Evolutionary conservation across 805 yeast species (phyloP).

Genomic region (Blastobotrys peoriensis): DNA sequence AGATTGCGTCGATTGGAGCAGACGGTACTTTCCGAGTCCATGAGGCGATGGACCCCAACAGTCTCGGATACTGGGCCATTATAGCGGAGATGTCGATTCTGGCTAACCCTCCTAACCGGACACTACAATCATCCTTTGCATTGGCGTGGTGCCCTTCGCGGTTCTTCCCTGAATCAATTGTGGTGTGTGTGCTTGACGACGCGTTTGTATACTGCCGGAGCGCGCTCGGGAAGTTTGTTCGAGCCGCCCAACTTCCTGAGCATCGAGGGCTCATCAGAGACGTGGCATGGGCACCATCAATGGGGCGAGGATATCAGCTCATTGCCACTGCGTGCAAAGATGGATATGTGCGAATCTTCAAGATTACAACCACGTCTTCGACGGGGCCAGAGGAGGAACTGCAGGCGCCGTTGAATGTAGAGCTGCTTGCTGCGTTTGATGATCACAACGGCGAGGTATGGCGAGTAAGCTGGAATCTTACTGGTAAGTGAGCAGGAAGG

Average conservation of each 20-base stretch:
- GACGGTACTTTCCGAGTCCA: constrained; percentile 83
- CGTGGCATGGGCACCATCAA: constrained; percentile 93
- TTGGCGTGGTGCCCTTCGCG: constrained; percentile 88
- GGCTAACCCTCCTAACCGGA: constrained; percentile 66
- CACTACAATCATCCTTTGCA: constrained; percentile 78
- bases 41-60: constrained; percentile 87
- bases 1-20: constrained; percentile 79
- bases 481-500: constrained; percentile 56
- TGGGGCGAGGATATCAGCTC: constrained; percentile 83
- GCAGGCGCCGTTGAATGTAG: constrained; percentile 38
- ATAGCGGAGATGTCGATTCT: constrained; percentile 60
- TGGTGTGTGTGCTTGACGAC: constrained; percentile 80
- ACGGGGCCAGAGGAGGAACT: constrained; percentile 5
- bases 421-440: constrained; percentile 57
- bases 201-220: constrained; percentile 68
- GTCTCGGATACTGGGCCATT: constrained; percentile 73
- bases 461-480: constrained; percentile 91
- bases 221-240: constrained; percentile 37
- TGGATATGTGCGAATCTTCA: constrained; percentile 83
- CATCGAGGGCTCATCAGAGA: constrained; percentile 83
- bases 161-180: constrained; percentile 72
- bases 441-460: constrained; percentile 89
- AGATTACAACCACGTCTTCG: constrained; percentile 43
- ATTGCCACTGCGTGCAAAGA: constrained; percentile 96
- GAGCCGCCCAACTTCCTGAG: constrained; percentile 64